Evolutionary conservation across 495 filamentous ascomycete genomes (phyloP).

Genomic region (Copromyces sp.): DNA sequence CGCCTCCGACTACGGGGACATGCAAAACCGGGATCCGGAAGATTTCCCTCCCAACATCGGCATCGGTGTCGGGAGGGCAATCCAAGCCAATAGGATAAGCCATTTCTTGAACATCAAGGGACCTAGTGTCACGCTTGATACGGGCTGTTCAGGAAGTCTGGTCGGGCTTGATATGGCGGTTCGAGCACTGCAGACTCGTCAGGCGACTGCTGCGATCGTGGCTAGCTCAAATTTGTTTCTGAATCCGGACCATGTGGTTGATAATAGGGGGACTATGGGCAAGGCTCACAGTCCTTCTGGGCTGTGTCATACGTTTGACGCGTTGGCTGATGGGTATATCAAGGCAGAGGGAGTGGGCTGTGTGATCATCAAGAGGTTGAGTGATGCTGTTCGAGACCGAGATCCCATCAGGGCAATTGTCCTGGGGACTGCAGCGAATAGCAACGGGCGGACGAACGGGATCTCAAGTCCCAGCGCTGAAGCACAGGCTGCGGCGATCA

Average conservation of each 20-base stretch:
- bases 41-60: conserved; percentile 14
- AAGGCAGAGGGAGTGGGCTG: conserved; percentile 46
- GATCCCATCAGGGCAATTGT: conserved; percentile 48
- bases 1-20: conserved; percentile 59
- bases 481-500: conserved; percentile 42
- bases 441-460: conserved; percentile 37
- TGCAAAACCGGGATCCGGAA: conserved; percentile 12
- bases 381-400: conserved; percentile 34
- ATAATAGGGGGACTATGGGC: not conserved
- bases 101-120: conserved; percentile 38
- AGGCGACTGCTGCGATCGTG: conserved; percentile 31
- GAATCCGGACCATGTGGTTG: conserved; percentile 6
- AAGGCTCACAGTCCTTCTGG: conserved; percentile 10
- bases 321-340: conserved; percentile 37
- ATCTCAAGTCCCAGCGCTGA: conserved; percentile 38
- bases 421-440: conserved; percentile 36
- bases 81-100: conserved; percentile 42
- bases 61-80: conserved; percentile 12
- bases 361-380: conserved; percentile 35
- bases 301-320: conserved; percentile 24
- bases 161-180: conserved; percentile 30
- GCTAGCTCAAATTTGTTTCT: conserved; percentile 25
- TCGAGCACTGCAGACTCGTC: conserved; percentile 31
- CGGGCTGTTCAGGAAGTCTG: conserved; percentile 39
- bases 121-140: conserved; percentile 30